Conservation (phyloP, 2,329 filamentous ascomycete genomes). For the Alternaria consortialis region DNA sequence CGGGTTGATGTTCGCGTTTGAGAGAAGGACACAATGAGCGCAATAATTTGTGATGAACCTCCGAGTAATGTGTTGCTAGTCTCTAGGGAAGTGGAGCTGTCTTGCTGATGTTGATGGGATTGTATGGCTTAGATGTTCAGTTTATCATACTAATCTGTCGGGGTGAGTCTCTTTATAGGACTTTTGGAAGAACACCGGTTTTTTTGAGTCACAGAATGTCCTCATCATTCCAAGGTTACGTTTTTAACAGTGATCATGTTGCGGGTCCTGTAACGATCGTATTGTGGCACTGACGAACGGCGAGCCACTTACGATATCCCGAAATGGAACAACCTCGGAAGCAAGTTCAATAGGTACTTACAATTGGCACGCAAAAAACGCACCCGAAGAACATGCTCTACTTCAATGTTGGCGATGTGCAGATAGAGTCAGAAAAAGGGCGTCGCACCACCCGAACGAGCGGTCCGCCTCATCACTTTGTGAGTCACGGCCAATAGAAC, state of each 20-base stretch:
- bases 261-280: neutral
- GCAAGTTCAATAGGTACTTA: rapidly evolving
- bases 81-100: no score
- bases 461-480: neutral
- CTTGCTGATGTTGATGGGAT: neutral
- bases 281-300: neutral
- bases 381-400: neutral
- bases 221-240: no score
- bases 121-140: neutral
- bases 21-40: neutral
- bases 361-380: neutral
- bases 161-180: neutral
- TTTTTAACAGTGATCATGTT: neutral
- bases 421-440: neutral
- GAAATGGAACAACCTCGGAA: rapidly evolving
- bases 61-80: neutral
- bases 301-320: neutral
- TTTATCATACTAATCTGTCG: neutral
- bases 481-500: neutral
- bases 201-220: neutral
- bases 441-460: neutral
- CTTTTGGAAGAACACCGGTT: neutral
- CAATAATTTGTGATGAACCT: neutral
- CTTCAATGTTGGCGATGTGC: neutral
- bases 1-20: neutral